Evolutionary conservation across 768 basidiomycete genomes (phyloP).

Genomic region (Dentipellis sp.): DNA sequence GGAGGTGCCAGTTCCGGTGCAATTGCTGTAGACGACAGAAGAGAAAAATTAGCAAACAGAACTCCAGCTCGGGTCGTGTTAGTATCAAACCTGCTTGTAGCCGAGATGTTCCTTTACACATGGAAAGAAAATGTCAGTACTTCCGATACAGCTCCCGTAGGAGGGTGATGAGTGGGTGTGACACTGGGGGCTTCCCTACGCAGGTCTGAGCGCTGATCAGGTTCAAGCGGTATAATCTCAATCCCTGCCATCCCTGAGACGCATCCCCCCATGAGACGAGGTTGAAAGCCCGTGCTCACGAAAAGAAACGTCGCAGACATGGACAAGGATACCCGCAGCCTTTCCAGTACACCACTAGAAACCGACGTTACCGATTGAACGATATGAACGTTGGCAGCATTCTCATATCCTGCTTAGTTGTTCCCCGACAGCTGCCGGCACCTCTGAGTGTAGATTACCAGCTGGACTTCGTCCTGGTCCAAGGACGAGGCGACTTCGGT

Average conservation of each 20-base stretch:
- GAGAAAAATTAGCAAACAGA: background rate
- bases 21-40: constrained; percentile 46
- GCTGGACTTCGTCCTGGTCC: constrained; percentile 42
- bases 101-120: constrained; percentile 55
- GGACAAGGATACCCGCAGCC: constrained; percentile 85
- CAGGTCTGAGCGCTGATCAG: constrained; percentile 97
- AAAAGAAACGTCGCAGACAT: constrained; percentile 14
- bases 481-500: constrained; percentile 22
- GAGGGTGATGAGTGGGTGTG: constrained; percentile 34
- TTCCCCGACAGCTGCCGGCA: constrained; percentile 17
- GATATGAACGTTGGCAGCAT: constrained; percentile 21
- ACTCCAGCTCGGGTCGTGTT: background rate
- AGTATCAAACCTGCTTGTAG: constrained; percentile 59
- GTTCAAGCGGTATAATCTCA: constrained; percentile 98
- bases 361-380: constrained; percentile 61
- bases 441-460: constrained; percentile 36
- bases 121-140: constrained; percentile 38
- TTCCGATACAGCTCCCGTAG: constrained; percentile 28
- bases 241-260: constrained; percentile 41
- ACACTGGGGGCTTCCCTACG: constrained; percentile 94
- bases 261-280: constrained; percentile 18
- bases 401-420: constrained; percentile 19
- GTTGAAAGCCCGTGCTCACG: constrained; percentile 15
- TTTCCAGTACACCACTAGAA: constrained; percentile 57
- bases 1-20: constrained; percentile 74